Base-by-base conservation (phyloP, 2,329 filamentous ascomycete species). In the Colletotrichum noveboracense region DNA sequence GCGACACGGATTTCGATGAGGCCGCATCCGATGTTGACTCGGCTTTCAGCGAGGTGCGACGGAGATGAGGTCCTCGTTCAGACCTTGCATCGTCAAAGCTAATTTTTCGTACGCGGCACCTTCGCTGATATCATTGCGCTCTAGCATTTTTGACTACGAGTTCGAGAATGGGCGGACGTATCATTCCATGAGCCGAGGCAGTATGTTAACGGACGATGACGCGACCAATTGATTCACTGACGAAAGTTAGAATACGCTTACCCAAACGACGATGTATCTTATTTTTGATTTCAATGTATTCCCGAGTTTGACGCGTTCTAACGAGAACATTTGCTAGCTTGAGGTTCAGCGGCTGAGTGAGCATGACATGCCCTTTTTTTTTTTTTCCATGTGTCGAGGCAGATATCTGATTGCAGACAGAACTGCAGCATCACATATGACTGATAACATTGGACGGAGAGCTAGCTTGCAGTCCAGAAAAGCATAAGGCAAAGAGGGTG, bases 131-230 rank as follows among this genome's bases (percentile, higher is more conserved):
- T 66, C 62, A 6, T 66, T 66, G 7, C 34, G 62, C 0, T 84
- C 83, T 1, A 86, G 84, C 68, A 85, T 86, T 60, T 71, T 81
- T 52, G 76, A 80, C 14, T 83, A 83, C 76, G 82, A 84, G 4
- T 78, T 80, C 13, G 85, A 86, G 61, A 84, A 85, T 74, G 84
- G 84, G 5, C 77, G 84, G 21, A 85, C 82, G 2, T 86, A 85
- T 36, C 82, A 86, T 67, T 78, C 83, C 5, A 84, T 66, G 62
- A 66, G 62, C 21, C 30, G n/a, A 43, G 62, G 62, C 21, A 66
- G 62, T 66, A 30, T 12, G 62, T 28, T 7, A 24, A 38, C 13
- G 13, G 10, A 38, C n/a, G 16, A 43, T 12, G 13, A n/a, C 34
- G 10, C 34, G 9, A 16, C 26, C 55, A 32, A 14, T 13, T 8